phyloP scores from a whole-genome alignment of 352 stramenopile species.

The Pelagophyceae sp. region DNA sequence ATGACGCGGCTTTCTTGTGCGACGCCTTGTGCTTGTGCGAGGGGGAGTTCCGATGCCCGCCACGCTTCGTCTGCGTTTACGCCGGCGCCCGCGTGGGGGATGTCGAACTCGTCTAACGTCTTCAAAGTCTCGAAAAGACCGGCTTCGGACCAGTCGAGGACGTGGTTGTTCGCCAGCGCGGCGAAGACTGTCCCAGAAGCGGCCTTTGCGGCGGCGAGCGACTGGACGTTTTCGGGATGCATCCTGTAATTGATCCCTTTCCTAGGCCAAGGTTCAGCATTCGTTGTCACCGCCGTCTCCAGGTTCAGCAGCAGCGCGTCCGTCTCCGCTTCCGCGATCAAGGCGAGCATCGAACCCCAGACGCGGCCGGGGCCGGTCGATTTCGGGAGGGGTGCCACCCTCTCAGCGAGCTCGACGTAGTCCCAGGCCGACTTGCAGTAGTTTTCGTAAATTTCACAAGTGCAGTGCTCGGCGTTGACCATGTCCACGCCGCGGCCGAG shows the following conservation, averaged over 20 bases:
- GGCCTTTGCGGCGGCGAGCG: conserved; percentile 21
- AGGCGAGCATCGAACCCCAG: conserved; percentile 38
- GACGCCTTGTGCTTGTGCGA: too few species aligned
- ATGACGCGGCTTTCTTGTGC: conserved; percentile 24
- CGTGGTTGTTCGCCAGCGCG: conserved; percentile 49
- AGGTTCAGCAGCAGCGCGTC: conserved; percentile 41
- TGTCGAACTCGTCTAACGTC: conserved; percentile 23
- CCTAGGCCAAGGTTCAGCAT: conserved; percentile 27
- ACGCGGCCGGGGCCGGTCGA: conserved; percentile 36
- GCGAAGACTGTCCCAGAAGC: conserved; percentile 36
- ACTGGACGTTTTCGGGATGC: conserved; percentile 31
- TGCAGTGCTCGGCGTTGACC: conserved; percentile 37
- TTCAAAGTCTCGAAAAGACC: conserved; percentile 32
- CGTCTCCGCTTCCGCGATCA: conserved; percentile 33
- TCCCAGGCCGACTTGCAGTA: conserved; percentile 38
- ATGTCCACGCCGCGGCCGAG: conserved; percentile 43
- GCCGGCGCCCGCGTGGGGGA: conserved; percentile 33
- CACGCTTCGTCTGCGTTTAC: conserved; percentile 29
- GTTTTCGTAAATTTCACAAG: conserved; percentile 33
- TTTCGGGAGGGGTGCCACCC: conserved; percentile 24
- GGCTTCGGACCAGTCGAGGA: conserved; percentile 41
- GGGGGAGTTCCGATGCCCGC: conserved; percentile 25
- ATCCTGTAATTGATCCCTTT: conserved; percentile 43
- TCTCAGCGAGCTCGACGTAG: conserved; percentile 40
- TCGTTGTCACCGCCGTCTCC: conserved; percentile 42